A percentile compares a stretch with the other conserved stretches of the same genome.
These are phyloP conservation scores for Vanderwaltozyma polyspora DNA, from an alignment of 805 yeast species.

Conservation along the genomic window DNA sequence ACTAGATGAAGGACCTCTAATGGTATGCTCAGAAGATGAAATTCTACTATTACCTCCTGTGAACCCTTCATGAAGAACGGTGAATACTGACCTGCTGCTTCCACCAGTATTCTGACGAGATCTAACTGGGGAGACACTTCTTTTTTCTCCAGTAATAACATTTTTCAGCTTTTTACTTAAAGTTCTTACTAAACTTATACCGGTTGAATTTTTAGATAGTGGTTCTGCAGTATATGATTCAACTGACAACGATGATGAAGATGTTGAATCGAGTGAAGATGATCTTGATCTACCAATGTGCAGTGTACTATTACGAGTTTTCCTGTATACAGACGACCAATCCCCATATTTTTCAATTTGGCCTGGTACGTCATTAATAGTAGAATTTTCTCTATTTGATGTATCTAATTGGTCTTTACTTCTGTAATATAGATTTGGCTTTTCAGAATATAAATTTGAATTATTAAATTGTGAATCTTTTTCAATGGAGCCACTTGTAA, in stretches of 20 bases:
- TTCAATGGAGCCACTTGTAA: not conserved
- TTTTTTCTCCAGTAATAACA: conserved; percentile 13
- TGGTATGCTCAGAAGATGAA: not conserved
- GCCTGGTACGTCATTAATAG: not conserved
- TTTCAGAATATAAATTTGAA: not conserved
- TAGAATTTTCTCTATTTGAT: not conserved
- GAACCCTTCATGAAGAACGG: conserved; percentile 9
- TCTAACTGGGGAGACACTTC: conserved; percentile 12
- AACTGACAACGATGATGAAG: not conserved
- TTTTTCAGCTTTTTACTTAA: conserved; percentile 12
- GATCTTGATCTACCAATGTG: not conserved
- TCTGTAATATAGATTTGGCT: not conserved
- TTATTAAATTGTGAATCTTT: no score
- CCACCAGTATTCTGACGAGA: conserved; percentile 21
- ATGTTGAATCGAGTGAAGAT: not conserved
- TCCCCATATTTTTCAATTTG: not conserved
- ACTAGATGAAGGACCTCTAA: not conserved
- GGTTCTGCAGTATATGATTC: no score
- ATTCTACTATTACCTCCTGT: conserved; percentile 4
- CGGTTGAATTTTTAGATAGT: conserved; percentile 6
- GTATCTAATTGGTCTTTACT: not conserved
- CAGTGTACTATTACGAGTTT: not conserved
- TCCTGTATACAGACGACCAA: not conserved
- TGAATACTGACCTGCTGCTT: conserved; percentile 14
- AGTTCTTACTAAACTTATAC: conserved; percentile 12